Conservation (phyloP, 2,329 filamentous ascomycete species). For the Colletotrichum incanum region DNA sequence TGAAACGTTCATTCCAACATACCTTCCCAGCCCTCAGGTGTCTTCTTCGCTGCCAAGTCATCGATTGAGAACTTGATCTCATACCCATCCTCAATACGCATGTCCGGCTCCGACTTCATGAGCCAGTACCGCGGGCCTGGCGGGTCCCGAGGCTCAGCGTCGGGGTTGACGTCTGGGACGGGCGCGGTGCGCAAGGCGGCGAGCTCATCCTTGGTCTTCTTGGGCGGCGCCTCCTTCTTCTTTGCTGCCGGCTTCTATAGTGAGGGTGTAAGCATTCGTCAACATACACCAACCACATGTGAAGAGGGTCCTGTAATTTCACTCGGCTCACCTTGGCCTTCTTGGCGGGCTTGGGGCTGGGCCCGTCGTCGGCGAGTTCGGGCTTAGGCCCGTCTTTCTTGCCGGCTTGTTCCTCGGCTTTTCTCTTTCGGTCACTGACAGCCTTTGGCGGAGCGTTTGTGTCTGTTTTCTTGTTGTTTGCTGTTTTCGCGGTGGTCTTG, state of each 20-base stretch:
- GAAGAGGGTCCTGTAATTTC: constrained; percentile 1
- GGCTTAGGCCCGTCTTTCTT: not conserved
- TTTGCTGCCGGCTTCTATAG: constrained; percentile 21
- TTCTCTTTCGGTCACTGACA: constrained; percentile 8
- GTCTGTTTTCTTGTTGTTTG: not conserved
- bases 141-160: constrained; percentile 50
- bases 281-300: too few species aligned
- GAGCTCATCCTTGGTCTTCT: constrained; percentile 39
- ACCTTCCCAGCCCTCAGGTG: constrained; percentile 95
- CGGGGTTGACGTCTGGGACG: constrained; percentile 56
- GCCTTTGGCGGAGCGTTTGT: not conserved
- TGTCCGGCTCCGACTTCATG: constrained; percentile 90
- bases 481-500: not conserved
- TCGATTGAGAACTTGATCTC: constrained; percentile 97
- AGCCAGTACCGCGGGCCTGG: constrained; percentile 78
- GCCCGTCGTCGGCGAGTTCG: constrained; percentile 1
- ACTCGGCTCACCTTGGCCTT: constrained; percentile 29
- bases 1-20: constrained; percentile 52
- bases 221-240: constrained; percentile 22
- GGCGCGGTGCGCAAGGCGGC: constrained; percentile 30
- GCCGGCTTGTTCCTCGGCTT: constrained; percentile 5
- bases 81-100: constrained; percentile 86
- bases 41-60: constrained; percentile 80
- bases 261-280: too few species aligned
- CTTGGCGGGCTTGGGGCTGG: constrained; percentile 23